A percentile compares a stretch with the other conserved stretches of the same genome.
Evolutionary conservation across 1,284 basidiomycete genomes (phyloP).

Genomic region (Trichosporon sp.): DNA sequence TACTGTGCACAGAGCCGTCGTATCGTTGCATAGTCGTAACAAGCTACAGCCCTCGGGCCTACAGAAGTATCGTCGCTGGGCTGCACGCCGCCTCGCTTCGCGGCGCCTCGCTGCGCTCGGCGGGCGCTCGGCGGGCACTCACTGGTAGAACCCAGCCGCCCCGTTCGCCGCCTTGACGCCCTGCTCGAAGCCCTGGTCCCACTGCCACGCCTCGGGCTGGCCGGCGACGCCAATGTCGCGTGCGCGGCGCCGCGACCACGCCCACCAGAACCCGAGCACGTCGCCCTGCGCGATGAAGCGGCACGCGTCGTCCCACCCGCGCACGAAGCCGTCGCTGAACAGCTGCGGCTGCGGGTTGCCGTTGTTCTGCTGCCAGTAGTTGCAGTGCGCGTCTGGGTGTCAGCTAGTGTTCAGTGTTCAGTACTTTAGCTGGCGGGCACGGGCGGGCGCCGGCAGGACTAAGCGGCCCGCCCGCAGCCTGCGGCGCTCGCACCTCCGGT

Average conservation of each 20-base stretch:
- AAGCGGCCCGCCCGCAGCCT: too few species aligned
- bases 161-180: slow-evolving; percentile 45
- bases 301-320: slow-evolving; percentile 69
- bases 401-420: background rate
- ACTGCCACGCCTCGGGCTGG: slow-evolving; percentile 59
- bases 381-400: slow-evolving; percentile 54
- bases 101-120: too few species aligned
- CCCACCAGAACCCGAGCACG: slow-evolving; percentile 61
- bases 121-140: background rate
- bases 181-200: slow-evolving; percentile 60
- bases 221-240: slow-evolving; percentile 50
- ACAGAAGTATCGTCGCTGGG: too few species aligned
- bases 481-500: too few species aligned
- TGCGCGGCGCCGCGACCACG: slow-evolving; percentile 57
- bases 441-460: too few species aligned
- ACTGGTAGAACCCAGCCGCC: background rate
- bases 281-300: slow-evolving; percentile 51
- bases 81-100: too few species aligned
- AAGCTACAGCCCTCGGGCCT: too few species aligned
- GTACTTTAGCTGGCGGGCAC: too few species aligned
- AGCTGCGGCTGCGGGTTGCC: slow-evolving; percentile 61
- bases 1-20: background rate
- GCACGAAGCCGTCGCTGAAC: slow-evolving; percentile 62
- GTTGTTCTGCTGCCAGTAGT: slow-evolving; percentile 58
- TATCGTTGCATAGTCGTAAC: background rate